Base-by-base conservation (phyloP, 1,284 basidiomycete genomes). In the Tylopilus sp. region DNA sequence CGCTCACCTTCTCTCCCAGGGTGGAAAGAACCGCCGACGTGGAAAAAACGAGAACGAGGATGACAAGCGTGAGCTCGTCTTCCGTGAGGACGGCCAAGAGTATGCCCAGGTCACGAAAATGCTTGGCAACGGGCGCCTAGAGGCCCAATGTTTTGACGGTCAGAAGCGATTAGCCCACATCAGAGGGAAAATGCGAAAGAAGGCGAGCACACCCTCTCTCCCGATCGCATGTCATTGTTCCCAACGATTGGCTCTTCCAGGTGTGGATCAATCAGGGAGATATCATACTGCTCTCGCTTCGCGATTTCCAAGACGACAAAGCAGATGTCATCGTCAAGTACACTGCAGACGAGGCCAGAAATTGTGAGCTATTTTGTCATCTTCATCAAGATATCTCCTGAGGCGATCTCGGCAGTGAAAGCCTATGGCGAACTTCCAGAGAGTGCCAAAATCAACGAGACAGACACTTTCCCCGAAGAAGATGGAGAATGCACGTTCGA, bases 221-320 rank as follows among this genome's bases (percentile, higher is more conserved):
- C 9, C 2, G 4, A 12, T 15, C 18, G 29, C 36, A 28, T 25
- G 6, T 43, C 31, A 26, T 46, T 3, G 36, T 45, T 21, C 43
- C n/a, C 33, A 56, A 48, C 43, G 36, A 18, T 16, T n/a, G 6
- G 12, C 7, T 25, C 9, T 34, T n/a, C 9, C 60, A 97, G 94
- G 95, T 99, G 62, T 99, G 97, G 97, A 99, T 99, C 71, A 97
- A 97, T 68, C 92, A 95, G 63, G 97, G 97, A 60, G 97, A 99
- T 67, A 98, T 99, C 68, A 87, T 99, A 55, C 78, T 99, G 38
- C 77, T 99, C 34, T 99, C 96, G 26, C 79, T 99, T 46, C 91
- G 97, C 60, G 97, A 99, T 49, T 99, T 99, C 82, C 96, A 99
- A 71, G 97, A 99, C 64, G 94, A 93, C 72, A 98, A 98, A 72